phyloP scores from a whole-genome alignment of 345 rosid species.

The Corchorus capsularis region DNA sequence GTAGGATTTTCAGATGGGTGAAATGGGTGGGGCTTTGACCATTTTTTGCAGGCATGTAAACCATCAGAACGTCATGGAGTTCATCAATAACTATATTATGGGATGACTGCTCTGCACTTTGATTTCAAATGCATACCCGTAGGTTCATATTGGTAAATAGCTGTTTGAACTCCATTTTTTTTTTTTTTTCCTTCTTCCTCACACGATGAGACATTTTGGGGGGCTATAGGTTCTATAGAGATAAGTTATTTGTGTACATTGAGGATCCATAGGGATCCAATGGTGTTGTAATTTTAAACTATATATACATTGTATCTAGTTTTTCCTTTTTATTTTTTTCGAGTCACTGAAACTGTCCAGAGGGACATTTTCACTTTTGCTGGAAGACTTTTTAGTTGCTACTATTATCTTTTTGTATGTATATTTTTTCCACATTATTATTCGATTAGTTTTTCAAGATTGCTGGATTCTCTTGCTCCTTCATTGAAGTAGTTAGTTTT shows the following conservation, averaged over 20 bases:
- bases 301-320: slow-evolving; percentile 28
- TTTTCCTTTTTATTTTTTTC: slow-evolving; percentile 14
- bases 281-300: slow-evolving; percentile 35
- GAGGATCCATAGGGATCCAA: slow-evolving; percentile 36
- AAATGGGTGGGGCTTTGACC: slow-evolving; percentile 92
- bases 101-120: slow-evolving; percentile 13
- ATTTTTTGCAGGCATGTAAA: not conserved
- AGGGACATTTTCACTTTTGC: slow-evolving; percentile 8
- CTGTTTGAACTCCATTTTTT: slow-evolving; percentile 18
- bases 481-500: too few relatives aligned
- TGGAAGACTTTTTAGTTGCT: not conserved
- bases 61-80: not conserved
- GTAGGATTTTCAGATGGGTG: slow-evolving; percentile 90
- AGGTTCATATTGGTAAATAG: slow-evolving; percentile 42
- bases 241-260: slow-evolving; percentile 42
- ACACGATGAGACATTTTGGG: slow-evolving; percentile 24
- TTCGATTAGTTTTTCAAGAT: slow-evolving; percentile 8
- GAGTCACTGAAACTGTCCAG: slow-evolving; percentile 25
- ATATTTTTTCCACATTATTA: slow-evolving; percentile 21
- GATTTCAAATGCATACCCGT: slow-evolving; percentile 18
- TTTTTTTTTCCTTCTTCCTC: slow-evolving; percentile 10
- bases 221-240: slow-evolving; percentile 33
- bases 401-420: slow-evolving; percentile 14
- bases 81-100: slow-evolving; percentile 6
- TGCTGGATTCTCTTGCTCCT: not conserved